phyloP scores from a whole-genome alignment of 345 rosid species.

The Mallotus nudiflorus region DNA sequence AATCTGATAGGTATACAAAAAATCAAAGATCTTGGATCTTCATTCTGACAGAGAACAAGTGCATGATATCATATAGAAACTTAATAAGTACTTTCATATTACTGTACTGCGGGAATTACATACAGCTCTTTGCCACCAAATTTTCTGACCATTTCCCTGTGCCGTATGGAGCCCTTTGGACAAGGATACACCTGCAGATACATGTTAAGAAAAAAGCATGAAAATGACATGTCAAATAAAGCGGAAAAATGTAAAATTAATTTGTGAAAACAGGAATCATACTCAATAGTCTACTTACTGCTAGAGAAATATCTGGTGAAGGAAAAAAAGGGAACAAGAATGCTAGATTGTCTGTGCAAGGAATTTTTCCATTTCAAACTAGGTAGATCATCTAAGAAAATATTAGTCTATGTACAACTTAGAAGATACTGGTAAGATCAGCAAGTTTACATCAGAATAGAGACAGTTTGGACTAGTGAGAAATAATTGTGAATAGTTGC shows the following conservation, averaged over 20 bases:
- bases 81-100: too few relatives aligned
- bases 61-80: neutral
- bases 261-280: neutral
- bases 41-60: neutral
- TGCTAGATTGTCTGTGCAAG: too few relatives aligned
- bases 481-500: too few relatives aligned
- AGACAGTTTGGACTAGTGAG: too few relatives aligned
- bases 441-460: too few relatives aligned
- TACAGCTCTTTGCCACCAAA: conserved; percentile 82
- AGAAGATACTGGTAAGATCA: too few relatives aligned
- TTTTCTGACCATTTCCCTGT: conserved; percentile 71
- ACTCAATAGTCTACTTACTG: neutral
- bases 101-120: conserved; percentile 14
- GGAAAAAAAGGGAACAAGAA: too few relatives aligned
- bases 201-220: conserved; percentile 18
- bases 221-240: conserved; percentile 12
- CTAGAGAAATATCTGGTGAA: neutral
- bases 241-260: neutral
- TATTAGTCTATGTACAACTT: too few relatives aligned
- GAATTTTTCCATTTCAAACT: too few relatives aligned
- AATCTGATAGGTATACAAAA: neutral
- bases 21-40: neutral
- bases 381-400: too few relatives aligned
- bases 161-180: conserved; percentile 77
- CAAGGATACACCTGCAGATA: conserved; percentile 75